Conservation (phyloP, 2,329 filamentous ascomycete species). For the Cytospora mali region DNA sequence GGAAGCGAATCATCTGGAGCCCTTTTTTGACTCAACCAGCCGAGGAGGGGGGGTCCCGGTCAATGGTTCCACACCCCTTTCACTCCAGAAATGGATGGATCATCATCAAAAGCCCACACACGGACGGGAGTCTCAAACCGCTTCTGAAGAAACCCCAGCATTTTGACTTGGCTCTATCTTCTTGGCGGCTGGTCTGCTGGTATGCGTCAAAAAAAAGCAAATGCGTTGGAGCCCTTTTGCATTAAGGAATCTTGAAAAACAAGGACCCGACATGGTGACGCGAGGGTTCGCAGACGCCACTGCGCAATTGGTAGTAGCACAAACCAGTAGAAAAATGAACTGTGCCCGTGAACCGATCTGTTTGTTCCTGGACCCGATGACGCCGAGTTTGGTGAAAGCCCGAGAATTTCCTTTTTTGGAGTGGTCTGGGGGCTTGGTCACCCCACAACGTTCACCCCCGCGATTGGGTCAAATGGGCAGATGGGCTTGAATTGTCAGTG, state of each 20-base stretch:
- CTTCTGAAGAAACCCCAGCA: slow-evolving; percentile 6
- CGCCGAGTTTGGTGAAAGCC: slow-evolving; percentile 16
- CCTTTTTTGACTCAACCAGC: slow-evolving; percentile 1
- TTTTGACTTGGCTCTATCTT: background rate
- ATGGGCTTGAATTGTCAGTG: slow-evolving; percentile 19
- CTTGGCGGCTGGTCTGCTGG: background rate
- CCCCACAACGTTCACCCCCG: slow-evolving; percentile 25
- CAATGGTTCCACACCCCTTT: slow-evolving; percentile 23
- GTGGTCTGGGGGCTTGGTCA: slow-evolving; percentile 7
- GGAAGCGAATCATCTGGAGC: slow-evolving; percentile 26
- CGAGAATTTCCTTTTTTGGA: slow-evolving; percentile 17
- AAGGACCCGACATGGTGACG: slow-evolving; percentile 5
- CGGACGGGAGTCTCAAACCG: slow-evolving; percentile 1
- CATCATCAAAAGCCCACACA: slow-evolving; percentile 6
- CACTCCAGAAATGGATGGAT: slow-evolving; percentile 5
- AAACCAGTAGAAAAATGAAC: background rate
- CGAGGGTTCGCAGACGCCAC: slow-evolving; percentile 10
- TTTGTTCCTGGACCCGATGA: slow-evolving; percentile 21
- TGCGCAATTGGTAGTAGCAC: background rate
- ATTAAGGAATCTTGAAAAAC: too few relatives aligned
- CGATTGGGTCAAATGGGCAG: background rate
- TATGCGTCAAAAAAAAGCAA: background rate
- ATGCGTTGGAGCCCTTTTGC: too few relatives aligned
- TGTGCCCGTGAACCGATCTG: slow-evolving; percentile 15
- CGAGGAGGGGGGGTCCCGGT: background rate